Base-by-base conservation (phyloP, 805 yeast genomes). In the Cephaloascus albidus region DNA sequence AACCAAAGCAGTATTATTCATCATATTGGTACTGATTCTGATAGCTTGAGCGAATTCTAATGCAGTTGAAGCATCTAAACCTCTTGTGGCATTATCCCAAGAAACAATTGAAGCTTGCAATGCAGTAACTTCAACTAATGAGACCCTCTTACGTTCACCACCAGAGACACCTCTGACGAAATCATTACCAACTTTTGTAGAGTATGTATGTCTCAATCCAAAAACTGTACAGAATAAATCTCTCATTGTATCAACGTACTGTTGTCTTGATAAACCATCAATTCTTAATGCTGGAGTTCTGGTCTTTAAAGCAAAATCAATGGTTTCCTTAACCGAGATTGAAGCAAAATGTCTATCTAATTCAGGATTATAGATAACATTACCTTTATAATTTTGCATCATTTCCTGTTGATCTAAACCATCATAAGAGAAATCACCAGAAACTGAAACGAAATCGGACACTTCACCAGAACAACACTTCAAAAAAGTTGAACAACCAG, bases 31-130 rank as follows among this genome's bases (percentile, higher is more conserved):
- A 14, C 75, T 62, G 3, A 77, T 70, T 49, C 83, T 77, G 44
- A 85, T 65, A 17, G 86, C 81, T 44, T 76, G 67, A 33, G 82
- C 68, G 51, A 76, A 85, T 53, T 83, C 89, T 45, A 81, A 65
- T 3, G n/a, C n/a, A n/a, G n/a, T n/a, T n/a, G n/a, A n/a, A n/a
- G n/a, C n/a, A n/a, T n/a, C n/a, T n/a, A n/a, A 68, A 50, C 94
- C 95, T 64, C 93, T 74, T 4, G 95, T 85, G 4, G 90, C 82
- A 52, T 85, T 85, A 64, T 85, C 89, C 76, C 85, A 81, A 58
- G 84, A 76, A 45, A 73, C 79, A 38, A 81, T 65, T 37, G 74
- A 63, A 23, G 86, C 81, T 20, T 80, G 76, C 37, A 79, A 68
- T 36, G 82, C 72, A 36, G 81, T 62, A 1, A 84, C 84, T 60